Evolutionary conservation across 352 stramenopile species (phyloP), one percentile per base, ranked within the genome.

Genomic region (Phytophthora kernoviae): DNA sequence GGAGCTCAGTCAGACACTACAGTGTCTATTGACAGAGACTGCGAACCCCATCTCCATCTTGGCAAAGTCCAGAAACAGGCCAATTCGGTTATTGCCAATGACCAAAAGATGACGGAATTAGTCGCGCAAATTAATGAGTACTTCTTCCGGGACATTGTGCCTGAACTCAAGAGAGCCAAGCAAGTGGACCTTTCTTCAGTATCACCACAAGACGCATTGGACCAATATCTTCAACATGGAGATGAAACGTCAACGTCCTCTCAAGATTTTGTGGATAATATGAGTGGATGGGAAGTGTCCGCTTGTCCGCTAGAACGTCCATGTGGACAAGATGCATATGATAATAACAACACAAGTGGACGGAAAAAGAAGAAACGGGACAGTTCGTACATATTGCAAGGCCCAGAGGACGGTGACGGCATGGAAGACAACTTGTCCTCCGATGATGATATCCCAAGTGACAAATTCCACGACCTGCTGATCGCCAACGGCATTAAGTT

Each of bases 251-350:
- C 10, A 7, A n/a, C 50, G 15, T 62, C 77, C 34, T 37, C 73
- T 8, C 59, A 68, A 37, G 40, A 21, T 18, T 79, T 82, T 43
- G 63, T 78, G 39, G 65, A 79, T 34, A 30, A 70, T 20, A 70
- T 82, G 48, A 66, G 62, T 26, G 70, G 67, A 5, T 82, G 73
- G 73, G 65, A 52, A 5, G 54, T 33, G 14, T 48, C 51, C 2
- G 24, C n/a, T 18, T 39, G 30, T 27, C 45, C 5, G 50, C 24
- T 6, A 30, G 43, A 12, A 15, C 48, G 24, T 39, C 33, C 24
- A 30, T 30, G 24, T 30, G 15, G 42, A 50, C 46, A 61, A 22
- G 36, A 56, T 21, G 55, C 44, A 43, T 32, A 60, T 27, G 24
- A 40, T 18, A 66, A 45, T 27, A 45, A 44, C 0, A 14, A 24